A percentile compares a stretch with the other conserved stretches of the same genome.
Evolutionary conservation across 148 eudicot genomes (phyloP).

Genomic region (Camellia japonica): DNA sequence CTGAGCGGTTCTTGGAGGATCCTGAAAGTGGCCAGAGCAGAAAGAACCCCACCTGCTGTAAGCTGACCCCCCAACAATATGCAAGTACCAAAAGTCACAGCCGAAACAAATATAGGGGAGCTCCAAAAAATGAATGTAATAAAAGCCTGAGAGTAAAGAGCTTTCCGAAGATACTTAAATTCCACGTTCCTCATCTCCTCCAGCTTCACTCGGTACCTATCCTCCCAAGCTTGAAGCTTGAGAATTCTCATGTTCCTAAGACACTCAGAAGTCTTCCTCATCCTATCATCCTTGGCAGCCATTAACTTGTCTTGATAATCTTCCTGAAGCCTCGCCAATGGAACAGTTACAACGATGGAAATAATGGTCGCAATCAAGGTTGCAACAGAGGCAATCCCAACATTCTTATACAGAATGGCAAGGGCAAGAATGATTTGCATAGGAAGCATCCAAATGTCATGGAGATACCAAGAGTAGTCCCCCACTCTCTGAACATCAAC

Average conservation of each 20-base stretch:
- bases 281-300: conserved; percentile 86
- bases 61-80: conserved; percentile 70
- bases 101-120: conserved; percentile 88
- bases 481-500: conserved; percentile 95
- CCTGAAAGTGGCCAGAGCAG: conserved; percentile 89
- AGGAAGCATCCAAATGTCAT: conserved; percentile 92
- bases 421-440: conserved; percentile 82
- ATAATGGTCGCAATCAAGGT: conserved; percentile 75
- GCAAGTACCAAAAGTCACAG: conserved; percentile 74
- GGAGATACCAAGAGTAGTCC: conserved; percentile 82
- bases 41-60: conserved; percentile 80
- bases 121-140: conserved; percentile 87
- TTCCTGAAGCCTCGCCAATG: conserved; percentile 78
- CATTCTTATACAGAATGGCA: conserved; percentile 77
- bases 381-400: conserved; percentile 85
- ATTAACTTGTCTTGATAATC: conserved; percentile 83
- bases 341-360: conserved; percentile 67
- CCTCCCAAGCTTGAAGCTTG: conserved; percentile 97
- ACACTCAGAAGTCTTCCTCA: conserved; percentile 89
- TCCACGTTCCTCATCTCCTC: conserved; percentile 80
- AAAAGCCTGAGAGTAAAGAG: conserved; percentile 80
- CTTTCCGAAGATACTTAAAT: conserved; percentile 75
- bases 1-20: conserved; percentile 89
- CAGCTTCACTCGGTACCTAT: conserved; percentile 57
- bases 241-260: conserved; percentile 87